Base-by-base conservation (phyloP, 2,329 filamentous ascomycete genomes). In the Volutella citrinella region DNA sequence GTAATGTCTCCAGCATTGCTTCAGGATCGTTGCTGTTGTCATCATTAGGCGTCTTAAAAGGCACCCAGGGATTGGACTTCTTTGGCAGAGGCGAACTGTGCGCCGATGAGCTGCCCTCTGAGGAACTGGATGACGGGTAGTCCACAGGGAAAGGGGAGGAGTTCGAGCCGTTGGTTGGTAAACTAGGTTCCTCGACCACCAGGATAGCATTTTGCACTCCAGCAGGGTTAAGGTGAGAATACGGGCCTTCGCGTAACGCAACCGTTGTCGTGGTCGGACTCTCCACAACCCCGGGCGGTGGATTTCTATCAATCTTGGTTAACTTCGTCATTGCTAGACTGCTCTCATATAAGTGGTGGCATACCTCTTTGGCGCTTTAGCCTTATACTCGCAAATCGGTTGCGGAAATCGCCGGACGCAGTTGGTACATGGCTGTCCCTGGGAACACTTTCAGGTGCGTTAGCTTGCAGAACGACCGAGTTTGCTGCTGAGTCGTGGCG, bases 391-490 rank as follows among this genome's bases (percentile, higher is more conserved):
- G 50, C 73, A 77, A 7, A 57, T 46, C 1, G 72, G 72, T 32
- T 66, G 69, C 1, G 73, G 73, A 40, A 72, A 76, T 19, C 72
- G 63, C 22, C 72, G 66, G 16, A 64, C 57, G 43, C 73, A 77
- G 46, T 76, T 74, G 26, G 65, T 66, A 54, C 73, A 76, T 11
- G 73, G 73, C 19, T 72, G 69, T 17, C 67, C 65, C 45, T 74
- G 70, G 45, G 74, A 72, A 49, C 73, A 77, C 72, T 76, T 41
- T 22, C 38, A 20, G 10, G 7, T 19, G 10, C 11, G 22, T 50
- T 32, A 47, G 40, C 14, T 33, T 10, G 5, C 13, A 22, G n/a
- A n/a, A n/a, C n/a, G n/a, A n/a, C n/a, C n/a, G n/a, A n/a, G n/a
- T n/a, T n/a, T n/a, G n/a, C n/a, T n/a, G n/a, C n/a, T n/a, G n/a